Evolutionary conservation across 768 basidiomycete genomes (phyloP).

Genomic region (Cubamyces sp.): DNA sequence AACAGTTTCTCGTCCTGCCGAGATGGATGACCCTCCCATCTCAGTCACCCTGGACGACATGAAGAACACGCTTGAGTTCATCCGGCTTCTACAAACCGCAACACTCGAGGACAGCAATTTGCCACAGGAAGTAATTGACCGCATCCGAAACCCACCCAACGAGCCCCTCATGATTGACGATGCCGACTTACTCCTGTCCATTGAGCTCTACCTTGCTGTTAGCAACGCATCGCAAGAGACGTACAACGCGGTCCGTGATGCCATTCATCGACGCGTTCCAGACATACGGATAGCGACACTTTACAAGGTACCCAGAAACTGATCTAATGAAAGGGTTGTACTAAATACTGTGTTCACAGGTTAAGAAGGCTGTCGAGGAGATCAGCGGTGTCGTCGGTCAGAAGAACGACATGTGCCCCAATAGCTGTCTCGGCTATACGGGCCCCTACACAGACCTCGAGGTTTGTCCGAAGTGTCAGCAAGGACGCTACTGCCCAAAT

Average conservation of each 20-base stretch:
- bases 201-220: background rate
- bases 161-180: background rate
- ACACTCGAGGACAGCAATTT: background rate
- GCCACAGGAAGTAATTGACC: background rate
- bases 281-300: background rate
- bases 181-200: background rate
- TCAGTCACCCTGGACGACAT: background rate
- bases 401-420: conserved; percentile 4
- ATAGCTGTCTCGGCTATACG: conserved; percentile 1
- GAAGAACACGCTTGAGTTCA: background rate
- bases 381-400: background rate
- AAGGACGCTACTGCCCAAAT: background rate
- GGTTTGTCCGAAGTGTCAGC: background rate
- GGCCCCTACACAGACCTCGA: background rate
- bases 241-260: conserved; percentile 4
- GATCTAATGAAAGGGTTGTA: background rate
- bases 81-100: background rate
- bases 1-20: too few relatives aligned
- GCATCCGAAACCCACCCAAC: background rate
- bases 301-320: background rate
- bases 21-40: background rate
- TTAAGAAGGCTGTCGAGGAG: background rate
- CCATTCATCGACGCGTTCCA: background rate
- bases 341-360: background rate
- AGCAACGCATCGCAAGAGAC: background rate